Evolutionary conservation across 345 rosid species (phyloP), one percentile per base, ranked within the genome.

Genomic region (Acer saccharum): DNA sequence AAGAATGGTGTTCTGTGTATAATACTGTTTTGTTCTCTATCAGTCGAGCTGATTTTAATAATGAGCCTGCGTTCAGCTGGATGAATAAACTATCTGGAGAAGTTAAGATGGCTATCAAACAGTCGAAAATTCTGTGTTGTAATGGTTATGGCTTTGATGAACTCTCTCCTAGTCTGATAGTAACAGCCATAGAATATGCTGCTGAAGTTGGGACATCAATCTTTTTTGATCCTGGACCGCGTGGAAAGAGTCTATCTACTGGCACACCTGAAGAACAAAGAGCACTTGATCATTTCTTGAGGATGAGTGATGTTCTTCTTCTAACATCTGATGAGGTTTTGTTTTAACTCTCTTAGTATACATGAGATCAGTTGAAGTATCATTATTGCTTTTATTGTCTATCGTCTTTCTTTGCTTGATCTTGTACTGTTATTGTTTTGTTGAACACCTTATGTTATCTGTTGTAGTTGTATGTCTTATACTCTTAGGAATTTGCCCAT

Each of bases 161-260:
- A 54, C 86, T 97, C 23, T 77, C 88, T 68, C 97, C 99, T 65
- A 74, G 82, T 78, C 69, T 97, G 82, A 79, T 97, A 69, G 72
- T 83, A 77, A 86, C 95, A 69, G 89, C 93, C 57, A 64, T 91
- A 63, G 90, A 94, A 52, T 89, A 94, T 74, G 91, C 99, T 76
- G 83, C 89, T 71, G 87, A 94, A 83, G 93, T 86, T 87, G 98
- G 93, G 65, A 94, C 98, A 23, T 82, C 97, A 54, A 76, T 97
- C 76, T 97, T 96, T 87, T 97, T 97, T 78, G 99, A 97, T 87
- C 99, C 99, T 23, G 99, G 99, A 79, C 98, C 99, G 35, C 90
- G 98, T 44, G 99, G 99, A 78, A 94, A 86, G 87, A 90, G 91
- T 82, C 94, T 97, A 82, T 84, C 93, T 65, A 76, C 64, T 71